Conservation (phyloP, 345 rosid genomes). For the Citrus unshiu region DNA sequence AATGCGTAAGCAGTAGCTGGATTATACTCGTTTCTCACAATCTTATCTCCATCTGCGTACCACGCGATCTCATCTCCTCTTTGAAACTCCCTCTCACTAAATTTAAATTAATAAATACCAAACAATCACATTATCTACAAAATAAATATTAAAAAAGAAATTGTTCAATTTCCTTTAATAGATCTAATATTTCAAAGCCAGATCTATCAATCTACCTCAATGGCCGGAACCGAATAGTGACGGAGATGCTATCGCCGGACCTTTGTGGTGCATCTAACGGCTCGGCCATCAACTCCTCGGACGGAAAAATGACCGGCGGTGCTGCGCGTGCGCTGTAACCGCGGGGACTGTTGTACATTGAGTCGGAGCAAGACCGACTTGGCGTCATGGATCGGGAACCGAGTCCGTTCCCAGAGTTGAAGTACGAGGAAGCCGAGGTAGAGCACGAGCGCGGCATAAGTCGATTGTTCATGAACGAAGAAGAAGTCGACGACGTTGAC, state of each 20-base stretch:
- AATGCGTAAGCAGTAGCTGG: slow-evolving; percentile 88
- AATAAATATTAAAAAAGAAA: slow-evolving; percentile 11
- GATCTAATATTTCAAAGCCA: slow-evolving; percentile 46
- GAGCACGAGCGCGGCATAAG: slow-evolving; percentile 78
- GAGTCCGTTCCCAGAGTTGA: slow-evolving; percentile 41
- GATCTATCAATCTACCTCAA: slow-evolving; percentile 81
- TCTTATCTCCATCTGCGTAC: slow-evolving; percentile 93
- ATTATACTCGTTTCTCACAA: slow-evolving; percentile 85
- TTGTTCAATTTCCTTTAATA: slow-evolving; percentile 10
- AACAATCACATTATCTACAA: slow-evolving; percentile 1
- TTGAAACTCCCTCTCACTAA: slow-evolving; percentile 89
- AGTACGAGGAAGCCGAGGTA: slow-evolving; percentile 58
- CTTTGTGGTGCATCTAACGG: slow-evolving; percentile 48
- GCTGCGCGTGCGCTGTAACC: slow-evolving; percentile 33
- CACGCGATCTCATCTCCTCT: slow-evolving; percentile 97
- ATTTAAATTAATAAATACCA: slow-evolving; percentile 2
- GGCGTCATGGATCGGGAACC: slow-evolving; percentile 85
- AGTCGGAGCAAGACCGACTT: slow-evolving; percentile 59
- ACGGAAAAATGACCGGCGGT: slow-evolving; percentile 45
- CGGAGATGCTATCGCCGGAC: slow-evolving; percentile 89
- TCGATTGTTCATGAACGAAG: slow-evolving; percentile 54
- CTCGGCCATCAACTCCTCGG: slow-evolving; percentile 73
- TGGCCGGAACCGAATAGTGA: slow-evolving; percentile 95
- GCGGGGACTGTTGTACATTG: slow-evolving; percentile 34
- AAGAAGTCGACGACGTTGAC: slow-evolving; percentile 72